These are phyloP conservation scores for Thielaviopsis euricoi DNA, from an alignment of 2,329 filamentous ascomycete genomes.

Conservation along the genomic window DNA sequence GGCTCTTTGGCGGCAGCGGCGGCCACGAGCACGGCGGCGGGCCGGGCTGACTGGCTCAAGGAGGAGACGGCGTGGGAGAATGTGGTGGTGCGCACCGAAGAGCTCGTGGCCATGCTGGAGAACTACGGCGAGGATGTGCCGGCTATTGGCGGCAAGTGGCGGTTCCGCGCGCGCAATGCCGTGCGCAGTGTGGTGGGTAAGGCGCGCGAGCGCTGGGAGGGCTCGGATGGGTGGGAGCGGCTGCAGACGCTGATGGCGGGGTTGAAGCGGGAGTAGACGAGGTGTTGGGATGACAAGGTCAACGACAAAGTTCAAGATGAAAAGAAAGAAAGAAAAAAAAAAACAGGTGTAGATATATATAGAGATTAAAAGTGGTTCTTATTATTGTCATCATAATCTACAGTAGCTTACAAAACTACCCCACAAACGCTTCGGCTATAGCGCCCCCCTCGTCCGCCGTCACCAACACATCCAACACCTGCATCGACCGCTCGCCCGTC, in stretches of 20 bases:
- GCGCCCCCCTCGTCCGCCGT: conserved; percentile 52
- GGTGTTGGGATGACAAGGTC: too few relatives aligned
- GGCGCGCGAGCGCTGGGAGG: conserved; percentile 72
- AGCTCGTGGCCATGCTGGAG: conserved; percentile 69
- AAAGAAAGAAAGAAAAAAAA: neutral
- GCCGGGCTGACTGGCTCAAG: conserved; percentile 25
- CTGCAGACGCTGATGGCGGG: conserved; percentile 41
- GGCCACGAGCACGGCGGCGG: conserved; percentile 6
- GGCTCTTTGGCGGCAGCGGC: conserved; percentile 29
- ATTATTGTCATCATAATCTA: too few relatives aligned
- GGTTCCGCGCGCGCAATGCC: conserved; percentile 72
- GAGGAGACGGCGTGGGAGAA: conserved; percentile 50
- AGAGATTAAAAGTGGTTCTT: neutral
- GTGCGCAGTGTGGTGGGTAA: conserved; percentile 70
- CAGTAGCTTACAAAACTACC: neutral
- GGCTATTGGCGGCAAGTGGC: conserved; percentile 65
- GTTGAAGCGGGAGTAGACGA: too few relatives aligned
- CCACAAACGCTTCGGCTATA: conserved; percentile 24
- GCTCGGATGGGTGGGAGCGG: conserved; percentile 47
- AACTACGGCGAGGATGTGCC: conserved; percentile 53
- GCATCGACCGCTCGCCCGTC: conserved; percentile 65
- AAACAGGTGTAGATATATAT: neutral
- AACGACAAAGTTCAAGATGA: neutral
- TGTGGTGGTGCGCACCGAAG: conserved; percentile 63
- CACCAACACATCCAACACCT: conserved; percentile 63